Evolutionary conservation across 2,329 filamentous ascomycete genomes (phyloP).

Genomic region (Pseudogymnoascus destructans): DNA sequence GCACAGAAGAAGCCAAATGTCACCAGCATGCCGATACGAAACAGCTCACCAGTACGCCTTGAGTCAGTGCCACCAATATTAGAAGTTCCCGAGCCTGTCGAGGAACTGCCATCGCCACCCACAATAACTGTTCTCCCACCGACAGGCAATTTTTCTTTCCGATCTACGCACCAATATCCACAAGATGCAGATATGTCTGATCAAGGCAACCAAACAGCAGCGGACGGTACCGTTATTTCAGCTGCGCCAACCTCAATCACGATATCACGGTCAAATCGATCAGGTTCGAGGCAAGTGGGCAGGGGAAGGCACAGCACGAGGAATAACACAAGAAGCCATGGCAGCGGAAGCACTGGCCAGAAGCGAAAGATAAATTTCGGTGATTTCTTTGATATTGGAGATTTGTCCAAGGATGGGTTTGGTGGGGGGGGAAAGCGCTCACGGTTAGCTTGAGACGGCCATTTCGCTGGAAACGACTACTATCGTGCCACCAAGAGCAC

Average conservation of each 20-base stretch:
- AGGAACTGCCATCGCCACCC: constrained; percentile 13
- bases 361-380: constrained; percentile 63
- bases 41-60: constrained; percentile 27
- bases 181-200: constrained; percentile 45
- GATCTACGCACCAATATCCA: constrained; percentile 48
- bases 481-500: not conserved
- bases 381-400: constrained; percentile 62
- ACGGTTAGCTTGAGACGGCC: constrained; percentile 21
- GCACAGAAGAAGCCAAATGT: constrained; percentile 36
- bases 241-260: constrained; percentile 19
- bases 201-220: constrained; percentile 25
- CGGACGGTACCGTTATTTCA: constrained; percentile 18
- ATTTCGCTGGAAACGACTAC: not conserved
- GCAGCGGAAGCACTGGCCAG: constrained; percentile 33
- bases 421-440: constrained; percentile 26
- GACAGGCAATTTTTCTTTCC: constrained; percentile 56
- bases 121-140: constrained; percentile 30
- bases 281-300: constrained; percentile 21
- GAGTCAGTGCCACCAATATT: constrained; percentile 27
- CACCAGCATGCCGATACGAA: constrained; percentile 28
- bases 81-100: constrained; percentile 12
- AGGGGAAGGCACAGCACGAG: constrained; percentile 19
- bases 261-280: constrained; percentile 20
- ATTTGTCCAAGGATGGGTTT: constrained; percentile 46
- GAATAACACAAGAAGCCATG: constrained; percentile 1